Base-by-base conservation (phyloP, 1,284 basidiomycete genomes). In the Sparassis latifolia region DNA sequence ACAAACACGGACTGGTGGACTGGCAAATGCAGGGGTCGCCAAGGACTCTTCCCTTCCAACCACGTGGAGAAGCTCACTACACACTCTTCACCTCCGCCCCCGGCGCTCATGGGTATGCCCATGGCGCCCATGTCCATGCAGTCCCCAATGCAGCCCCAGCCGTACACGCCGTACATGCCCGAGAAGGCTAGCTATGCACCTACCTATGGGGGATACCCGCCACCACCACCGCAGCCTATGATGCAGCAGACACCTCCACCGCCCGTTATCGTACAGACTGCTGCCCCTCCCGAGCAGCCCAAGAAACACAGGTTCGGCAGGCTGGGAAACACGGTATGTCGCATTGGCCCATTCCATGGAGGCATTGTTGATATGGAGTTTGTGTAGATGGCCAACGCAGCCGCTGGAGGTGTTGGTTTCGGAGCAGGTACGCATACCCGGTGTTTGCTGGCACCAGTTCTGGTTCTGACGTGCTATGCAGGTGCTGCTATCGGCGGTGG, bases 321-420 rank as follows among this genome's bases (percentile, higher is more conserved):
- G 30, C 72, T 81, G 40, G 80, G 81, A 4, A 74, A 74, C 55
- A 80, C 80, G 28, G 84, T 86, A 57, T 56, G 60, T 58, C n/a
- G 10, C 20, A 20, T 20, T 38, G 64, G 44, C 65, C 56, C 66
- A 10, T 41, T 35, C 52, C 10, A 30, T 3, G 45, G 43, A 27
- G 33, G 29, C 10, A 42, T 48, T 44, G 33, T 42, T 33, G 27
- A 40, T 45, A n/a, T 32, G 33, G 10, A 10, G 9, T 31, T 27
- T 41, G 32, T 48, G 10, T 45, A 82, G 82, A 75, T 86, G 71
- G 83, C 82, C 3, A 73, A 78, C 44, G 78, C 81, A 44, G 84
- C 85, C 40, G 85, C 76, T 3, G 84, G 84, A 42, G 86, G 86
- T 62, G 76, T 81, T 48, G 85, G 85, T 6, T 86, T 87, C 55